Evolutionary conservation across 2,329 filamentous ascomycete genomes (phyloP).

Genomic region (Dactylonectria macrodidyma): DNA sequence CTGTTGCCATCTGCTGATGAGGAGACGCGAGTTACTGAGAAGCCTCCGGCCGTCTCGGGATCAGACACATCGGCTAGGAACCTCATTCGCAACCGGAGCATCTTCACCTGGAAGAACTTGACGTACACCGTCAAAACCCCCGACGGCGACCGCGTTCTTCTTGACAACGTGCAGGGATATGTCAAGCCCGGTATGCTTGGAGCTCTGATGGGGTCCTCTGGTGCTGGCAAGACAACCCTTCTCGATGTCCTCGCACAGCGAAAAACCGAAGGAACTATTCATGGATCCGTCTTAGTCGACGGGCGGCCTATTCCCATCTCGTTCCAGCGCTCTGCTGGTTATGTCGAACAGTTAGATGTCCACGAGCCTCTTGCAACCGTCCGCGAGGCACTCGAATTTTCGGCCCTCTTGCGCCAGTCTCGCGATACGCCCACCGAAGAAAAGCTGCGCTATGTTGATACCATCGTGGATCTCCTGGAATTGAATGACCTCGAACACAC

Average conservation of each 20-base stretch:
- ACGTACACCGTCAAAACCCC: conserved; percentile 77
- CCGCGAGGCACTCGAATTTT: conserved; percentile 75
- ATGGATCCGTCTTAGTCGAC: conserved; percentile 83
- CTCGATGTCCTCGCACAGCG: conserved; percentile 83
- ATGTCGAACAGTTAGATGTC: conserved; percentile 73
- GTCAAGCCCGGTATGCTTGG: conserved; percentile 86
- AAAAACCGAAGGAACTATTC: conserved; percentile 80
- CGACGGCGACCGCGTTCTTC: conserved; percentile 51
- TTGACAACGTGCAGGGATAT: conserved; percentile 76
- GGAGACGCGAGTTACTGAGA: neutral
- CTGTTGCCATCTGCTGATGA: too few species aligned
- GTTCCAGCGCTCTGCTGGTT: conserved; percentile 85
- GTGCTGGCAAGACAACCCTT: conserved; percentile 87
- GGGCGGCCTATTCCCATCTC: conserved; percentile 77
- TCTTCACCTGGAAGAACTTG: conserved; percentile 81
- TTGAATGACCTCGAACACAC: conserved; percentile 53
- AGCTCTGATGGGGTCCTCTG: conserved; percentile 85
- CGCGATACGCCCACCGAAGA: conserved; percentile 69
- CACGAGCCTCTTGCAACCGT: conserved; percentile 76
- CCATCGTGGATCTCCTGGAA: conserved; percentile 75
- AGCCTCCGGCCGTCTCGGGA: conserved; percentile 12
- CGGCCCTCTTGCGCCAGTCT: conserved; percentile 73
- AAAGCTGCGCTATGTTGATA: conserved; percentile 77
- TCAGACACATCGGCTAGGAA: neutral
- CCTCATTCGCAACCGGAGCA: conserved; percentile 49